Conservation (phyloP, 1,139 yeast species). For the Petasospora fabianii region DNA sequence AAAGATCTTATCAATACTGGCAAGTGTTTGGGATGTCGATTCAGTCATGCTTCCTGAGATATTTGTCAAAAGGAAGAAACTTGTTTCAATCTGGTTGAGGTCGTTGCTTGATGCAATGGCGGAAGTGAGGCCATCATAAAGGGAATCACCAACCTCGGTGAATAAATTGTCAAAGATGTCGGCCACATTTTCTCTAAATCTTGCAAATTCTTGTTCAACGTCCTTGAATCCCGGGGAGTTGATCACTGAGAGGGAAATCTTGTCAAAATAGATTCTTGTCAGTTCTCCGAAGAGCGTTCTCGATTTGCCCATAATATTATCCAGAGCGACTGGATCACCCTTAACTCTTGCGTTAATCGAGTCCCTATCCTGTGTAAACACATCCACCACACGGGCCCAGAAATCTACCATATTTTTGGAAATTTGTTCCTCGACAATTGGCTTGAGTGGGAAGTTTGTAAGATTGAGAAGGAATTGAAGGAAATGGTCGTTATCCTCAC, state of each 20-base stretch:
- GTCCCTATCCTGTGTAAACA: constrained; percentile 53
- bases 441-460: constrained; percentile 57
- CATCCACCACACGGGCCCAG: constrained; percentile 76
- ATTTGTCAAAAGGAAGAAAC: constrained; percentile 53
- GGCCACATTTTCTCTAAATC: constrained; percentile 67
- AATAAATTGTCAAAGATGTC: constrained; percentile 73
- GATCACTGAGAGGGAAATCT: constrained; percentile 42
- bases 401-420: constrained; percentile 69
- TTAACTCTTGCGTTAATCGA: constrained; percentile 35
- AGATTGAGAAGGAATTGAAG: constrained; percentile 51
- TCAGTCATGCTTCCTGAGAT: constrained; percentile 32
- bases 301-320: constrained; percentile 32
- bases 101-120: constrained; percentile 37
- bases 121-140: constrained; percentile 49
- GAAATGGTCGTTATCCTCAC: constrained; percentile 37
- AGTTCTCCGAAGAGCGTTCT: constrained; percentile 41
- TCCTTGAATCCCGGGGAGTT: constrained; percentile 21
- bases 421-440: constrained; percentile 63
- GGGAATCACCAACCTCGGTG: constrained; percentile 54
- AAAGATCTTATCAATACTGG: constrained; percentile 29
- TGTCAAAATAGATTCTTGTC: constrained; percentile 59
- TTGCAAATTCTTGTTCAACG: constrained; percentile 49
- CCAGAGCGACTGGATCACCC: constrained; percentile 27
- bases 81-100: constrained; percentile 60
- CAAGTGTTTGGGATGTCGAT: constrained; percentile 24